Evolutionary conservation across 2,329 filamentous ascomycete species (phyloP).

Genomic region (Pseudodiploospora longispora): DNA sequence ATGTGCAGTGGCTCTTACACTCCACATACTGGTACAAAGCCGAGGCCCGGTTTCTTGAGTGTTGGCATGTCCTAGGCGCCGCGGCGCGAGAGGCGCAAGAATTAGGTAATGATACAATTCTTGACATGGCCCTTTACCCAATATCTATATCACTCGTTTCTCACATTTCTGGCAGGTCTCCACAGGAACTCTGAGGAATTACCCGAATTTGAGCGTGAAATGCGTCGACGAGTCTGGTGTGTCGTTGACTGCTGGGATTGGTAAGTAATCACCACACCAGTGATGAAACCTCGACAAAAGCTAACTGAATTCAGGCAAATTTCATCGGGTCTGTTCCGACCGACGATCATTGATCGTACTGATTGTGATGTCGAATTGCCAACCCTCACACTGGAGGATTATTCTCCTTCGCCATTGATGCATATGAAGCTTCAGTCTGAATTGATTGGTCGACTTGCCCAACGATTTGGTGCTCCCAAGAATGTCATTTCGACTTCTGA

Average conservation of each 20-base stretch:
- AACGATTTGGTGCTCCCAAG: conserved; percentile 18
- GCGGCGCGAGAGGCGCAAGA: conserved; percentile 22
- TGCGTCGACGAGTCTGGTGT: conserved; percentile 24
- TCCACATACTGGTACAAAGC: conserved; percentile 26
- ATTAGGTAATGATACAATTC: conserved; percentile 14
- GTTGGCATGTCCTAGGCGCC: conserved; percentile 23
- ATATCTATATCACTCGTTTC: not conserved
- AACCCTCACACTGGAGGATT: conserved; percentile 19
- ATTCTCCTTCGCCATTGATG: conserved; percentile 19
- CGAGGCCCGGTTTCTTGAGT: conserved; percentile 22
- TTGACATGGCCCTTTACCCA: not conserved
- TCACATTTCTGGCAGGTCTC: conserved; percentile 10
- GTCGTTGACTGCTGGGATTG: conserved; percentile 26
- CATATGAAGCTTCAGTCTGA: conserved; percentile 23
- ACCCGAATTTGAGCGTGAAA: conserved; percentile 22
- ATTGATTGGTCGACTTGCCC: conserved; percentile 15
- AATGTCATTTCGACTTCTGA: conserved; percentile 19
- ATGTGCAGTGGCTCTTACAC: conserved; percentile 22
- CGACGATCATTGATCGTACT: conserved; percentile 22
- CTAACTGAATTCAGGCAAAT: conserved; percentile 20
- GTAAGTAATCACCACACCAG: conserved; percentile 11
- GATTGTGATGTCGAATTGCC: conserved; percentile 19
- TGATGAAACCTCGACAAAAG: not conserved
- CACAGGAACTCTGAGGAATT: conserved; percentile 15
- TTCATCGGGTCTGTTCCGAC: conserved; percentile 22